Percentiles rank a stretch among this genome's conserved stretches.
phyloP scores from a whole-genome alignment of 805 yeast genomes.

The Tetrapisispora namnaoensis region DNA sequence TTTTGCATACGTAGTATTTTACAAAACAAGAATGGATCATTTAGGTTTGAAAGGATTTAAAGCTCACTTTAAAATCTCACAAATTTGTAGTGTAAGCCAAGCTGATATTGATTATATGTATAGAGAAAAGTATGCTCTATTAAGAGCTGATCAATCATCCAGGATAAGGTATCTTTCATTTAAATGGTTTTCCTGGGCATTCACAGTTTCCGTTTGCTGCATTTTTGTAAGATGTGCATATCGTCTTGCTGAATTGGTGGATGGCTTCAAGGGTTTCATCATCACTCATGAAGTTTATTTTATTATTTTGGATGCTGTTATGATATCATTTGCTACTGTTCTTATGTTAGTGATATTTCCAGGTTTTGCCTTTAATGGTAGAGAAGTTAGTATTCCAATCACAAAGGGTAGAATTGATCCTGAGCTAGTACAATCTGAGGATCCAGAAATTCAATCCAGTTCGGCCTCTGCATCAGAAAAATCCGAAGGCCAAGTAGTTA shows the following conservation, averaged over 20 bases:
- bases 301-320: conserved; percentile 50
- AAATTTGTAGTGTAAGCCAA: conserved; percentile 13
- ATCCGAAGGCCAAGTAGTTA: neutral
- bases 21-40: conserved; percentile 21
- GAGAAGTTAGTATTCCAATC: conserved; percentile 18
- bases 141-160: neutral
- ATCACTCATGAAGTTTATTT: conserved; percentile 53
- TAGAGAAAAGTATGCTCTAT: conserved; percentile 17
- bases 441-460: neutral
- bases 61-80: conserved; percentile 1
- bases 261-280: conserved; percentile 55
- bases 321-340: conserved; percentile 44
- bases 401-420: conserved; percentile 15
- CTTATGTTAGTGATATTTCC: conserved; percentile 52
- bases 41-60: conserved; percentile 10
- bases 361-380: conserved; percentile 40
- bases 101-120: conserved; percentile 17
- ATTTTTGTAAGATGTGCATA: conserved; percentile 62
- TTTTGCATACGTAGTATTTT: conserved; percentile 36
- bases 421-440: conserved; percentile 4
- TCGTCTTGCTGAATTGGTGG: conserved; percentile 60
- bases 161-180: conserved; percentile 28
- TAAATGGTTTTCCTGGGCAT: conserved; percentile 35
- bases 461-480: neutral
- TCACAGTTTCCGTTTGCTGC: conserved; percentile 40